Evolutionary conservation across 768 basidiomycete species (phyloP), one percentile per base, ranked within the genome.

Genomic region (Leccinellum rugosiceps): DNA sequence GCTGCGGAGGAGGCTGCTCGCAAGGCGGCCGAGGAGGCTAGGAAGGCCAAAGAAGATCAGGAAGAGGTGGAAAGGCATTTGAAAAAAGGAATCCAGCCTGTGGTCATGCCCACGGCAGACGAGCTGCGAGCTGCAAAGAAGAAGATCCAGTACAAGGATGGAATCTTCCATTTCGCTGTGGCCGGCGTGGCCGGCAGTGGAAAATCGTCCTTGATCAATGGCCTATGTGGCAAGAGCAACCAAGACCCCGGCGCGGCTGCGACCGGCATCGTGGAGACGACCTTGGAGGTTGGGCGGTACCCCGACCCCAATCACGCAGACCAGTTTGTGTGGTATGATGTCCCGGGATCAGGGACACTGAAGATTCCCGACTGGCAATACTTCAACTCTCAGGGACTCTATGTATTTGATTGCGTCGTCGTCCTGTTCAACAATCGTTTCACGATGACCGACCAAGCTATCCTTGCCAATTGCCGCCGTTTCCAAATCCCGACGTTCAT

Each of bases 321-420:
- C 55, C 66, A 61, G 19, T 64, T 70, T 44, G 65, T 67, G 19
- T 77, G 76, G 75, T 76, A 72, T 50, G 75, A 76, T 35, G 56
- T 76, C 26, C 76, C 75, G 0, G 75, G 75, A 15, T 74, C 75
- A 9, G 74, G 72, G 7, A 76, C 75, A 2, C 54, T 70, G n/a
- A 66, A 62, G 38, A 60, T 74, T 48, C 67, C 72, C 19, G 73
- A 72, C 52, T 76, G 72, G 72, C 67, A 73, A 35, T 76, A 76
- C 57, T 76, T 76, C 58, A 74, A 74, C 32, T 65, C 70, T 11
- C 72, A 75, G 47, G 75, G 75, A 11, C 66, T 76, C 31, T 76
- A 67, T 50, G 63, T 73, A 55, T 76, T 76, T 53, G 74, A 76
- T 47, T 69, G 65, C 25, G 59, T 76, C 58, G 54, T 76, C 52